These are phyloP conservation scores for Acaromyces ingoldii DNA, from an alignment of 1,284 basidiomycete species.

Conservation along the genomic window DNA sequence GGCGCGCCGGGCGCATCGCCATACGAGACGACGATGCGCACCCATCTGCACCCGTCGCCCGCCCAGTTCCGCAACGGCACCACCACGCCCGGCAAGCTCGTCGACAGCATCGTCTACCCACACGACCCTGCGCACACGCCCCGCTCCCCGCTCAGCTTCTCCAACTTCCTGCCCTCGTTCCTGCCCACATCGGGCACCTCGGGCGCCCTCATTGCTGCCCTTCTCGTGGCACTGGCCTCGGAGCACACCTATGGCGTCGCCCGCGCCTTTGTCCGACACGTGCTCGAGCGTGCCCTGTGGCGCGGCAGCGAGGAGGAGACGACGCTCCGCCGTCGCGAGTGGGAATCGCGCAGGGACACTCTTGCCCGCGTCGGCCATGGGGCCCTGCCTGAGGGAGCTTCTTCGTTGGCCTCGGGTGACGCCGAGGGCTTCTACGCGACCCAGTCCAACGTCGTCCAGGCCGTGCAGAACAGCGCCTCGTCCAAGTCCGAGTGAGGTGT, in stretches of 20 bases:
- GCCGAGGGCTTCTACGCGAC: no score
- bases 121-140: neutral
- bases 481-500: no score
- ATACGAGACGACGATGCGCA: conserved; percentile 36
- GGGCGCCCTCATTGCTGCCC: conserved; percentile 30
- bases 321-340: conserved; percentile 34
- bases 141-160: conserved; percentile 22
- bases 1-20: conserved; percentile 16
- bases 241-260: conserved; percentile 45
- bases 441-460: no score
- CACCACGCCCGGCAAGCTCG: neutral
- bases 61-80: neutral
- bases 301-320: conserved; percentile 36
- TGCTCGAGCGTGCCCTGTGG: conserved; percentile 43
- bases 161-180: conserved; percentile 22
- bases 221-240: conserved; percentile 40
- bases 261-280: conserved; percentile 24
- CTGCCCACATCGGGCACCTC: conserved; percentile 21
- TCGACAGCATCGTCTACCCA: neutral
- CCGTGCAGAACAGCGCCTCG: no score
- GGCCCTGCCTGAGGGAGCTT: neutral
- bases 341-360: conserved; percentile 14
- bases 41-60: conserved; percentile 20
- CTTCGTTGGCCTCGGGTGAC: neutral
- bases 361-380: neutral